Percentiles rank a stretch among this genome's conserved stretches.
Conservation (phyloP, 2,329 filamentous ascomycete species). For the Emergomyces pasteurianus region DNA sequence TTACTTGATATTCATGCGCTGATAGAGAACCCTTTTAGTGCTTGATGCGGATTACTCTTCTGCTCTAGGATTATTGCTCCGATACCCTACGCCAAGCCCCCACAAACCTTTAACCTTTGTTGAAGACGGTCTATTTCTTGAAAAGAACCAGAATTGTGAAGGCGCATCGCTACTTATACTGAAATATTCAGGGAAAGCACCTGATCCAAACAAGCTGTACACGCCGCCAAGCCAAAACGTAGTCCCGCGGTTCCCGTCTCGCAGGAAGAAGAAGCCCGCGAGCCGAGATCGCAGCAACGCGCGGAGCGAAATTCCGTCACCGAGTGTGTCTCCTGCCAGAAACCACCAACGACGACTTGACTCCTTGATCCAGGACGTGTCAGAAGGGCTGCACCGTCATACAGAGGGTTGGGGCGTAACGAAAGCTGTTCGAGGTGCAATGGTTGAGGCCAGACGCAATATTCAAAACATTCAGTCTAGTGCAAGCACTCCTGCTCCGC, state of each 20-base stretch:
- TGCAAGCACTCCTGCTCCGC: constrained; percentile 18
- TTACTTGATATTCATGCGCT: constrained; percentile 1
- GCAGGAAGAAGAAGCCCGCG: constrained; percentile 4
- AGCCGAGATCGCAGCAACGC: constrained; percentile 4
- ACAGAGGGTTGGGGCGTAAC: constrained; percentile 39
- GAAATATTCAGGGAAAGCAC: constrained; percentile 36
- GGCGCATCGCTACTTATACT: constrained; percentile 33
- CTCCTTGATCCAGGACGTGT: constrained; percentile 36
- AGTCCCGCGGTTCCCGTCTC: constrained; percentile 1
- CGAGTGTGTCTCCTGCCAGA: constrained; percentile 25
- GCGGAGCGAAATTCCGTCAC: constrained; percentile 19
- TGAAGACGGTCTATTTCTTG: constrained; percentile 58
- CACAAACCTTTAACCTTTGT: constrained; percentile 68
- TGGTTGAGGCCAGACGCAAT: constrained; percentile 35
- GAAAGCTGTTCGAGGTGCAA: constrained; percentile 37
- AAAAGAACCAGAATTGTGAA: constrained; percentile 32
- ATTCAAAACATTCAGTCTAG: constrained; percentile 35
- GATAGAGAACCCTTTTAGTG: constrained; percentile 40
- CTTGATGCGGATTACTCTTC: constrained; percentile 78
- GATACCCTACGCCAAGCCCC: constrained; percentile 60
- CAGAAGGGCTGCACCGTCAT: constrained; percentile 35
- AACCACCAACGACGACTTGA: constrained; percentile 33
- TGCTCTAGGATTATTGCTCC: constrained; percentile 68
- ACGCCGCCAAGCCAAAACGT: background rate
- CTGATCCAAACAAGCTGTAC: constrained; percentile 20